Base-by-base conservation (phyloP, 106 monocot genomes). In the Acanthochlamys bracteata region DNA sequence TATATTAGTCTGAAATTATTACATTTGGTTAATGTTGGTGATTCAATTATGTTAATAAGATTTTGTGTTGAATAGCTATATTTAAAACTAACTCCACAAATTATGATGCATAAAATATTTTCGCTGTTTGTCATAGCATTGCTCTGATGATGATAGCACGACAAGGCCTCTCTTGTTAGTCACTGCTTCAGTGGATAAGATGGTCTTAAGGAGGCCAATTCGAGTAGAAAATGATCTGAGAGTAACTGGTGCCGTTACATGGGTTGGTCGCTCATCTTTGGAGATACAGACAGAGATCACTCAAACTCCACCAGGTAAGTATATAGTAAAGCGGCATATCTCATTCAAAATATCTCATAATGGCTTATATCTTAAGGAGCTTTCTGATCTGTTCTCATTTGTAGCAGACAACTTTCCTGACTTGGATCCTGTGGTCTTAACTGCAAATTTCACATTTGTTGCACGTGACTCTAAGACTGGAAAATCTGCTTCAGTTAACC, bases 371-470 rank as follows among this genome's bases (percentile, higher is more conserved):
- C 11, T 47, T 14, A 42, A 24, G 53, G 2, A 14, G 66, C 26
- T 20, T 13, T 39, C 25, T 1, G 4, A 20, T 40, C 14, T 55
- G 22, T 3, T 49, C 71, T 14, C 20, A 57, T 73, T 11, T 65
- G 9, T 66, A 17, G 49, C 79, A 84, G 90, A 74, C 52, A 74
- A 70, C 45, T 73, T 72, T 20, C 17, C 17, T 19, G 39, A 27
- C 13, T 41, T 21, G 7, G 95, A 90, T 78, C 61, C 74, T 19
- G 47, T 80, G 41, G 96, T 83, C 63, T 66, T 96, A 51, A 91
- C 96, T 0, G 96, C 88, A 20, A 80, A 88, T 78, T 96, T 96
- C 80, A 96, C 83, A 20, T 96, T 96, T 70, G 96, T 96, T 71
- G 90, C 96, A 53, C 82, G 85, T 22, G 96, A 96, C 55, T 96